These are phyloP conservation scores for Nasturtium officinale DNA, from an alignment of 345 rosid genomes.

Conservation along the genomic window DNA sequence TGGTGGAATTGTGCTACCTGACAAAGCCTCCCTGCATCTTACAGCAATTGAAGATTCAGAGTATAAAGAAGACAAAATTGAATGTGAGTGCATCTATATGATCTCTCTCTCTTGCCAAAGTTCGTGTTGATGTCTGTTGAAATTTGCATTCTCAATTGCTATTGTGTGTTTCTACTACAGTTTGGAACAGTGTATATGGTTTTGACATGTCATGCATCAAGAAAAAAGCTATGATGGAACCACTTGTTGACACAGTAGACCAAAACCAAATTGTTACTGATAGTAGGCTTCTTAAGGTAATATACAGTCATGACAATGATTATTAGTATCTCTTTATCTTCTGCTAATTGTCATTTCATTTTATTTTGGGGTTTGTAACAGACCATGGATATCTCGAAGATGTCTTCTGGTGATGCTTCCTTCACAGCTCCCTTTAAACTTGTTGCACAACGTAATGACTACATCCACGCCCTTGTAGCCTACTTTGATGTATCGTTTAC, in stretches of 20 bases:
- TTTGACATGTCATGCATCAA: conserved; percentile 98
- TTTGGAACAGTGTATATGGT: conserved; percentile 92
- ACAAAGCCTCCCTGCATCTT: conserved; percentile 84
- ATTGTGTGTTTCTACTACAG: conserved; percentile 45
- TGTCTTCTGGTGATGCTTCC: conserved; percentile 93
- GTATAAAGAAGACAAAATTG: conserved; percentile 93
- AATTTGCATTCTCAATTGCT: neutral
- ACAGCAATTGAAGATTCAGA: conserved; percentile 97
- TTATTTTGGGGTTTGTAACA: conserved; percentile 42
- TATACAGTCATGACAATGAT: conserved; percentile 15
- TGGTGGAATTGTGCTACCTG: conserved; percentile 86
- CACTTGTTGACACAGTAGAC: conserved; percentile 94
- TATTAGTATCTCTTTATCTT: conserved; percentile 1
- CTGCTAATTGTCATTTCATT: conserved; percentile 21
- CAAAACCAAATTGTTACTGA: conserved; percentile 91
- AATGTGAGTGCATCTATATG: conserved; percentile 56
- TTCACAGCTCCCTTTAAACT: conserved; percentile 95
- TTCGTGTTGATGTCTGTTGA: neutral
- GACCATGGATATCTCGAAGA: conserved; percentile 98
- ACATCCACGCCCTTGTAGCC: conserved; percentile 98
- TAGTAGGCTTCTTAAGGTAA: conserved; percentile 80
- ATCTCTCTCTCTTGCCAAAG: neutral
- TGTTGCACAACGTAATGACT: conserved; percentile 92
- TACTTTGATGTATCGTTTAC: conserved; percentile 97
- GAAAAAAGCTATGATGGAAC: conserved; percentile 95